Evolutionary conservation across 2,329 filamentous ascomycete species (phyloP).

Genomic region (Talaromyces sp.): DNA sequence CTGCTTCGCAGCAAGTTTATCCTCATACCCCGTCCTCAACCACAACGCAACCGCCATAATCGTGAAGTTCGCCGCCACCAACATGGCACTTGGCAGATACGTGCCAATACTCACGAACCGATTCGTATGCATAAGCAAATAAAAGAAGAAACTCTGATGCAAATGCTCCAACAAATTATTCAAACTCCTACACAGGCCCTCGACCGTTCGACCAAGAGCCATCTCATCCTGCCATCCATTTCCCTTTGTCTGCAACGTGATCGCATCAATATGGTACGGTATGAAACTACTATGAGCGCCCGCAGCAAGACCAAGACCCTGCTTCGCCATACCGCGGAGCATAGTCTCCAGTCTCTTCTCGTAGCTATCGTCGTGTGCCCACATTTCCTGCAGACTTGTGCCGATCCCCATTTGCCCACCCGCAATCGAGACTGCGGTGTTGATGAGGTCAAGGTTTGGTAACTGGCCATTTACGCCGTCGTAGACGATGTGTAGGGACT

Average conservation of each 20-base stretch:
- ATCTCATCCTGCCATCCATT: slow-evolving; percentile 97
- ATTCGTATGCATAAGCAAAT: slow-evolving; percentile 84
- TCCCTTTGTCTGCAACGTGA: slow-evolving; percentile 86
- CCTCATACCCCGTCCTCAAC: slow-evolving; percentile 72
- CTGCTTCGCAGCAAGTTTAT: slow-evolving; percentile 14
- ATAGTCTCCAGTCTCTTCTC: slow-evolving; percentile 80
- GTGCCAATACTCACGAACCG: slow-evolving; percentile 98
- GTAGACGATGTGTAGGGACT: slow-evolving; percentile 86
- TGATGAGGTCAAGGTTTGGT: slow-evolving; percentile 92
- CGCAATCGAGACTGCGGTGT: slow-evolving; percentile 84
- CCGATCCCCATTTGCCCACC: slow-evolving; percentile 88
- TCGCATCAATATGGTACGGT: slow-evolving; percentile 93
- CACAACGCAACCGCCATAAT: slow-evolving; percentile 94
- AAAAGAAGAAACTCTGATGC: slow-evolving; percentile 99
- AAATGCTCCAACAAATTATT: slow-evolving; percentile 96
- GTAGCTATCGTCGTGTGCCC: slow-evolving; percentile 72
- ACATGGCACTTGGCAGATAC: slow-evolving; percentile 95
- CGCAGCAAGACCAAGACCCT: slow-evolving; percentile 82
- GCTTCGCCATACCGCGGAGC: slow-evolving; percentile 86
- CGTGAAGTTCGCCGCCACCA: slow-evolving; percentile 89
- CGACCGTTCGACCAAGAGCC: slow-evolving; percentile 83
- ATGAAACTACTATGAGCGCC: slow-evolving; percentile 95
- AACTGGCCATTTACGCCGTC: slow-evolving; percentile 94
- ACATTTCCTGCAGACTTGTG: slow-evolving; percentile 81
- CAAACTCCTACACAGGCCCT: slow-evolving; percentile 86